Conservation (phyloP, 164 flowering plant genomes). For the Chimonanthus praecox region DNA sequence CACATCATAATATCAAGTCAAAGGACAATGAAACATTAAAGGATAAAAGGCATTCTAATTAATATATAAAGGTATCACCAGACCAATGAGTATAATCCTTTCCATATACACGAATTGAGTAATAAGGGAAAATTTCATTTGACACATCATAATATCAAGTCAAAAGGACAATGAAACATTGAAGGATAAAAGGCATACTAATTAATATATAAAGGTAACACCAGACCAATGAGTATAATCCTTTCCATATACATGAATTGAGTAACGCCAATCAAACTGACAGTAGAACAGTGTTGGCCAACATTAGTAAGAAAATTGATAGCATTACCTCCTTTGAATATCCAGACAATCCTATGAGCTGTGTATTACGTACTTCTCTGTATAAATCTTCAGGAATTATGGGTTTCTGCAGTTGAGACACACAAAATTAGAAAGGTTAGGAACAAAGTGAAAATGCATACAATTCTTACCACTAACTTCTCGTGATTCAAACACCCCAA, state of each 20-base stretch:
- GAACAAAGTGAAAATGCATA: neutral
- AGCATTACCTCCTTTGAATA: slow-evolving; percentile 73
- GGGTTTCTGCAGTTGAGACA: slow-evolving; percentile 57
- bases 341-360: slow-evolving; percentile 84
- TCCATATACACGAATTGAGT: neutral
- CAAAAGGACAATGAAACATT: no score
- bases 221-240: neutral
- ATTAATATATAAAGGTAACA: neutral
- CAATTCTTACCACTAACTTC: neutral
- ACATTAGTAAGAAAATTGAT: neutral
- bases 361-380: slow-evolving; percentile 77
- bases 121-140: no score
- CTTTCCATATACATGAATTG: neutral
- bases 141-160: no score
- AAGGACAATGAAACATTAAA: no score
- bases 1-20: no score
- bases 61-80: neutral
- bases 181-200: no score
- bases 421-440: neutral
- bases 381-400: slow-evolving; percentile 70
- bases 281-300: no score
- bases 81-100: neutral
- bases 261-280: no score
- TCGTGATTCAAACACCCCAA: no score
- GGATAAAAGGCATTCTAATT: no score